A percentile compares a stretch with the other conserved stretches of the same genome.
Conservation (phyloP, 192 early-diverging fungal species). For the Backusella australiensis region DNA sequence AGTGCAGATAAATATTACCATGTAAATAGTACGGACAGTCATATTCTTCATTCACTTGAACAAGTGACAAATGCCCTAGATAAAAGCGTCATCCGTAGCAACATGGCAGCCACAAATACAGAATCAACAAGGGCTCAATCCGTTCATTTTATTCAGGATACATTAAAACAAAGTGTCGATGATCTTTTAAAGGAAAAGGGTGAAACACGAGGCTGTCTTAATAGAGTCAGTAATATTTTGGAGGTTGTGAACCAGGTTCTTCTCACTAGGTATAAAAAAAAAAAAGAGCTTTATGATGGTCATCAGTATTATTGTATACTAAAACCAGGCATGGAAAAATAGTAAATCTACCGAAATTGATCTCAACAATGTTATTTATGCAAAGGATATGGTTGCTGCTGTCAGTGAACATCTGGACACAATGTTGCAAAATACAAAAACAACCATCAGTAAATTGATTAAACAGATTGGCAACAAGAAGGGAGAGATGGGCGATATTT, state of each 20-base stretch:
- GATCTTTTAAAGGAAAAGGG: neutral
- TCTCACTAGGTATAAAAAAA: neutral
- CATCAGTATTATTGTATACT: no score
- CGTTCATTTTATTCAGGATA: neutral
- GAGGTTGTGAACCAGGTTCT: neutral
- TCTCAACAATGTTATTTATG: conserved; percentile 1
- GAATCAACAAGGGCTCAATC: neutral
- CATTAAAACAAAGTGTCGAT: neutral
- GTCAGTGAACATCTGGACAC: neutral
- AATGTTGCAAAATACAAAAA: neutral
- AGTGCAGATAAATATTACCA: neutral
- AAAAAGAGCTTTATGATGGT: no score
- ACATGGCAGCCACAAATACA: neutral
- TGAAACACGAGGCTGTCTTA: neutral
- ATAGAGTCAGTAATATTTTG: conserved; percentile 4
- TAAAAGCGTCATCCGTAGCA: neutral
- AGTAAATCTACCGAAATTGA: neutral
- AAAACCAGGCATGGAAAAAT: neutral
- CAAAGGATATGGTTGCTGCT: neutral
- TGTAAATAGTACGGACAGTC: neutral
- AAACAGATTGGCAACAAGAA: neutral
- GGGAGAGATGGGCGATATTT: neutral
- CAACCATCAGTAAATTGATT: neutral
- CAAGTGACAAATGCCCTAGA: neutral
- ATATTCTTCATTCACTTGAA: neutral